Evolutionary conservation across 192 early-diverging fungal genomes (phyloP).

Genomic region (Lobosporangium transversale): DNA sequence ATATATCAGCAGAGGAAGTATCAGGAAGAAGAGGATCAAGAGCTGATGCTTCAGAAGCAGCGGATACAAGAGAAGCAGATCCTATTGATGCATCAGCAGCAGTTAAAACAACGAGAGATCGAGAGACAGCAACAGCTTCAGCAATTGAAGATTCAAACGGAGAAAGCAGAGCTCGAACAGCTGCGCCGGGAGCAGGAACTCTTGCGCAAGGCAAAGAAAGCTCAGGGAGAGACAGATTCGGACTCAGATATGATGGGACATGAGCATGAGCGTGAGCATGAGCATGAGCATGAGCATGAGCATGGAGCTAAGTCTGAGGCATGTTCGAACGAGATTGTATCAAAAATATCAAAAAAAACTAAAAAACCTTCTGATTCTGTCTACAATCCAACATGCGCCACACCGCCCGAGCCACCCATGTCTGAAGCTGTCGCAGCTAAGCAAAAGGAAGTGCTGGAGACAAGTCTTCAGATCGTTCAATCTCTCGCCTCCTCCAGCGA

Average conservation of each 20-base stretch:
- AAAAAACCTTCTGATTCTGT: too few relatives aligned
- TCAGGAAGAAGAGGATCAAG: slow-evolving; percentile 6
- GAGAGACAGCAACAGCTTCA: neutral
- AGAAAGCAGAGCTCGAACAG: slow-evolving; percentile 5
- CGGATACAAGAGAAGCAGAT: slow-evolving; percentile 11
- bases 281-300: too few relatives aligned
- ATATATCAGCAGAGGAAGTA: slow-evolving; percentile 7
- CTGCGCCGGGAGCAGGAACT: slow-evolving; percentile 9
- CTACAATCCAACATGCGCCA: too few relatives aligned
- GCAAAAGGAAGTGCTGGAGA: too few relatives aligned
- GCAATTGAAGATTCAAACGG: slow-evolving; percentile 23
- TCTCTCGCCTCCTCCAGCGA: too few relatives aligned
- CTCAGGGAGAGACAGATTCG: slow-evolving; percentile 1
- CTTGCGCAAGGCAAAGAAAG: neutral
- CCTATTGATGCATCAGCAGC: slow-evolving; percentile 9
- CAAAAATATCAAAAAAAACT: too few relatives aligned
- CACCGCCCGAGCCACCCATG: too few relatives aligned
- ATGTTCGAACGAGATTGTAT: too few relatives aligned
- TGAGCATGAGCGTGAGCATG: too few relatives aligned
- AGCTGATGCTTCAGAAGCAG: neutral
- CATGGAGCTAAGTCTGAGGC: too few relatives aligned
- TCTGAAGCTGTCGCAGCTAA: too few relatives aligned
- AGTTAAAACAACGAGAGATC: neutral
- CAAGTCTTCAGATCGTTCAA: too few relatives aligned
- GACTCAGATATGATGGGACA: slow-evolving; percentile 16